Evolutionary conservation across 306 rosid species (phyloP), one percentile per base, ranked within the genome.

Genomic region (Rosa persica): DNA sequence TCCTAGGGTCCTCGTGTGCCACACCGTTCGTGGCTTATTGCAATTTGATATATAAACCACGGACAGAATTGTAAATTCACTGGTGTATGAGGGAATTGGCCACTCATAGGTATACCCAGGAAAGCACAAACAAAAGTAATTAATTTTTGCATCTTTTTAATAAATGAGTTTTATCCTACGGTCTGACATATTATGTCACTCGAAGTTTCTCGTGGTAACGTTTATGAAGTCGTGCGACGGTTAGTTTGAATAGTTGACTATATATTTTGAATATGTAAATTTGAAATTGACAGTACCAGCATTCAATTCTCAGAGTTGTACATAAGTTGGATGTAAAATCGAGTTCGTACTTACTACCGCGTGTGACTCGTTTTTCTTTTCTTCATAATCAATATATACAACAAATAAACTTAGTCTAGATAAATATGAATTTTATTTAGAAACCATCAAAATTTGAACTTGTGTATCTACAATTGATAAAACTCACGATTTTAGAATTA

Each of bases 311-410:
- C 2, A 3, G 0, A 2, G 1, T 0, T 1, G 17, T 11, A 0
- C 1, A 12, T 5, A 12, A 1, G 0, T 0, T 60, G 3, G 0
- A 60, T 11, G 1, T 0, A 4, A 60, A 4, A 4, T 25, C 2
- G 7, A 11, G 8, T 12, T 23, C 2, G 17, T 60, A 23, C 11
- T 19, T 0, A 30, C 36, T 30, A 30, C 36, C 2, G 0, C 3
- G 8, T 12, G 0, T 2, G 19, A 60, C 39, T 11, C 6, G 38
- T 25, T 13, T 25, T 4, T 25, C 5, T 60, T 12, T 2, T 25
- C 3, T 60, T 60, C 38, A 60, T 1, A 23, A 0, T 22, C 13
- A 0, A n/a, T 23, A 11, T 2, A 6, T 11, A 3, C 38, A 60
- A 25, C 36, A 1, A 13, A 60, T 1, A 60, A 23, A 23, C 0